Percentiles rank a stretch among this genome's conserved stretches.
Evolutionary conservation across 495 filamentous ascomycete genomes (phyloP).

Genomic region (Xylaria longipes): DNA sequence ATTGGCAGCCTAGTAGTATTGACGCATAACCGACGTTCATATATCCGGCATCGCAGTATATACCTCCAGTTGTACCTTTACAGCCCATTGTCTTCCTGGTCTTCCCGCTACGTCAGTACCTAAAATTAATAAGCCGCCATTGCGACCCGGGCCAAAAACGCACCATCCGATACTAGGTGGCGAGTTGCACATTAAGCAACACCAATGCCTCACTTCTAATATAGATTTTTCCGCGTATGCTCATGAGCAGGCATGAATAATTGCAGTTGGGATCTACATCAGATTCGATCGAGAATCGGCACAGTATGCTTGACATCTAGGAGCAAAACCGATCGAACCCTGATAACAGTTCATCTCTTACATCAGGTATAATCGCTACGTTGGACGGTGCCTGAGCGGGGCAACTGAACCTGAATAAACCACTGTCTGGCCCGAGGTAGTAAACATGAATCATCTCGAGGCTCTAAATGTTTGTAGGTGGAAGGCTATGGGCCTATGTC

Average conservation of each 20-base stretch:
- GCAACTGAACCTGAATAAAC: constrained; percentile 5
- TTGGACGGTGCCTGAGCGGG: not conserved
- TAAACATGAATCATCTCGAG: not conserved
- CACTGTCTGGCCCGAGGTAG: not conserved
- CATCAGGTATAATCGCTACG: not conserved
- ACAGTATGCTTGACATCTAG: not conserved
- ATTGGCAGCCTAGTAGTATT: not conserved
- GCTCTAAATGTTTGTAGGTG: not conserved
- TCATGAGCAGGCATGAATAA: not conserved
- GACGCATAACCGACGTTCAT: constrained; percentile 2
- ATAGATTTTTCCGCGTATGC: not conserved
- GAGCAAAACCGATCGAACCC: not conserved
- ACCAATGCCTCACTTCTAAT: not conserved
- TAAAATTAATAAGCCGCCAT: not conserved
- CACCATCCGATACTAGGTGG: not conserved
- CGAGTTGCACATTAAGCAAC: constrained; percentile 4
- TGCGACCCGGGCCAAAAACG: not conserved
- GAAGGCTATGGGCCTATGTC: not conserved
- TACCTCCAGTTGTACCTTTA: not conserved
- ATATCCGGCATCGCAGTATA: constrained; percentile 20
- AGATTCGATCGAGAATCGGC: not conserved
- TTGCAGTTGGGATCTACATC: not conserved
- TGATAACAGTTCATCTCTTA: not conserved
- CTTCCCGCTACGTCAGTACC: not conserved
- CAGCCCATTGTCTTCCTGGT: not conserved